Evolutionary conservation across 805 yeast species (phyloP).

Genomic region (Monosporozyma siamensis): DNA sequence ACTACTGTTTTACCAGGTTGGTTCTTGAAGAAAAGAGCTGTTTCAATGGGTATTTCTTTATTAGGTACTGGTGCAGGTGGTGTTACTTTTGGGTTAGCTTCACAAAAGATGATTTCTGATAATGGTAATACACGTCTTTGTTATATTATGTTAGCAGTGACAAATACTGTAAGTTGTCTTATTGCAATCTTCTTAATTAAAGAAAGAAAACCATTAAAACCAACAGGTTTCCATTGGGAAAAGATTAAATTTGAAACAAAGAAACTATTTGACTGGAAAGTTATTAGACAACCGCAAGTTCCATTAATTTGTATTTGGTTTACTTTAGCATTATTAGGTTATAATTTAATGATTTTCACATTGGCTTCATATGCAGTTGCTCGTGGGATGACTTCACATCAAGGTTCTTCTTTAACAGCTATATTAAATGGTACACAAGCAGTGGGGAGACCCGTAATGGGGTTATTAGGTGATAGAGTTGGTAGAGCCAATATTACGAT

Average conservation of each 20-base stretch:
- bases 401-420: constrained; percentile 40
- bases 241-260: constrained; percentile 21
- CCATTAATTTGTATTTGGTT: constrained; percentile 32
- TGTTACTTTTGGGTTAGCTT: constrained; percentile 34
- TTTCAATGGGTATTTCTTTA: constrained; percentile 42
- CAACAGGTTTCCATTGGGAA: constrained; percentile 21
- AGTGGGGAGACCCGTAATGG: constrained; percentile 42
- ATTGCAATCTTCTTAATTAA: constrained; percentile 36
- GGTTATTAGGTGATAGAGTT: constrained; percentile 34
- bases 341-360: constrained; percentile 38
- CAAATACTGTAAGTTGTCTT: constrained; percentile 30
- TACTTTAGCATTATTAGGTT: constrained; percentile 31
- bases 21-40: constrained; percentile 54
- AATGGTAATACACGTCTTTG: constrained; percentile 41
- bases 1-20: constrained; percentile 57
- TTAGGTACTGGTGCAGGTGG: constrained; percentile 50
- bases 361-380: constrained; percentile 38
- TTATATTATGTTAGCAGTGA: constrained; percentile 35
- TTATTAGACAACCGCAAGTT: constrained; percentile 20
- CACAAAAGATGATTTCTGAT: constrained; percentile 34
- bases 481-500: constrained; percentile 43
- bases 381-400: constrained; percentile 36
- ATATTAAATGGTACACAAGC: constrained; percentile 38
- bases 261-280: constrained; percentile 12
- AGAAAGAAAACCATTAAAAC: constrained; percentile 34